Evolutionary conservation across 331 rosid species (phyloP), one percentile per base, ranked within the genome.

Genomic region (Rosa hybrid): DNA sequence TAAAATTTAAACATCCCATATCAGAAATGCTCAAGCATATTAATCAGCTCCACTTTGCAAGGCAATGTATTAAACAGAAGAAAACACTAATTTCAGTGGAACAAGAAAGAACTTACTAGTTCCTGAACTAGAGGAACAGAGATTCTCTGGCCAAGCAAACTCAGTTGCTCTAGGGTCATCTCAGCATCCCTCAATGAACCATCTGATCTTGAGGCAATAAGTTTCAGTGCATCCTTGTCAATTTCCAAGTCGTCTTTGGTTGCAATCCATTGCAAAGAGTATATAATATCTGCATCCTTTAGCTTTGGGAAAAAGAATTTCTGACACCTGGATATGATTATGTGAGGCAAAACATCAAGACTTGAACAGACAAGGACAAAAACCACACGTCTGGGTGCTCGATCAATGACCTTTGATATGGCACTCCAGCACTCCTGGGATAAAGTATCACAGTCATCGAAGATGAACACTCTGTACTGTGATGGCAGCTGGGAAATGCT

Each of bases 141-240:
- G 59, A 94, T 92, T 88, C 87, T 83, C 86, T 90, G 98, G 71
- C 98, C 97, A 80, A 94, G 98, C 84, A 94, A 90, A 80, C 98
- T 94, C 78, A 94, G 89, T 78, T 94, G 98, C 81, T 94, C 98
- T 74, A 94, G 92, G 71, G 97, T 94, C 98, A 94, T 94, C 85
- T 94, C 98, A 57, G 97, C 97, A 83, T 94, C 98, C 84, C 97
- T 89, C 85, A 94, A 83, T 14, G 98, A 94, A 71, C 98, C 98
- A 70, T 94, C 98, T 1, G 98, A 94, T 81, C 96, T 88, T 75
- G 98, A 94, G 57, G 97, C 94, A 53, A 94, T 94, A 79, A 94
- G 98, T 85, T 92, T 94, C 76, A 94, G 75, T 71, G 98, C 98
- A 87, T 94, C 98, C 88, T 86, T 88, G 81, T 94, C 98, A 81